phyloP scores from a whole-genome alignment of 2,329 filamentous ascomycete species.

The Colletotrichum filicis region DNA sequence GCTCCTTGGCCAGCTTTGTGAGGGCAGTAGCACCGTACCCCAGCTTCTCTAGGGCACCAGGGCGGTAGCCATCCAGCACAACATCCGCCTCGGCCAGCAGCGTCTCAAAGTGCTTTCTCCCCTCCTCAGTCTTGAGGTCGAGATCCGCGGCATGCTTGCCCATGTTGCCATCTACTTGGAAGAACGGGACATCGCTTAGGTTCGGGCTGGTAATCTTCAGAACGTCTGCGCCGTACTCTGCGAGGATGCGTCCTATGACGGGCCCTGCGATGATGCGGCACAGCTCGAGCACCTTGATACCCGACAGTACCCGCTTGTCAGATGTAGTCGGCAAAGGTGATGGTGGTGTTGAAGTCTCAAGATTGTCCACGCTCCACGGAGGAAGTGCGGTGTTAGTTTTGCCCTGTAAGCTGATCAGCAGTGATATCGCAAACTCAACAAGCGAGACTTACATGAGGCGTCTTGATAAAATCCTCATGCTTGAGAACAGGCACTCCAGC shows the following conservation, averaged over 20 bases:
- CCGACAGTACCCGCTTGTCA: conserved; percentile 55
- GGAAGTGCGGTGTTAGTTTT: conserved; percentile 51
- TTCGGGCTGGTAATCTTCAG: conserved; percentile 76
- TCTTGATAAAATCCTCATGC: conserved; percentile 67
- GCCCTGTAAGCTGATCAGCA: conserved; percentile 53
- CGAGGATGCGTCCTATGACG: conserved; percentile 76
- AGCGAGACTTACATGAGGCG: conserved; percentile 51
- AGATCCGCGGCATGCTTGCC: conserved; percentile 76
- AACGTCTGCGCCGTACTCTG: conserved; percentile 81
- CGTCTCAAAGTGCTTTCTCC: conserved; percentile 65
- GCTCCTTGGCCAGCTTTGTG: conserved; percentile 59
- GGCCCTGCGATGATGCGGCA: conserved; percentile 82
- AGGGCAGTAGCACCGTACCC: conserved; percentile 71
- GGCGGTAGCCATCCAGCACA: conserved; percentile 75
- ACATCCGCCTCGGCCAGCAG: conserved; percentile 73
- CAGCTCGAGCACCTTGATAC: conserved; percentile 79
- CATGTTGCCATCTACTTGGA: conserved; percentile 78
- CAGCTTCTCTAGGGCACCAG: conserved; percentile 70
- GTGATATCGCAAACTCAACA: rapidly evolving
- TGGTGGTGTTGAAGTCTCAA: conserved; percentile 62
- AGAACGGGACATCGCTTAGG: conserved; percentile 77
- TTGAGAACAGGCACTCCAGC: conserved; percentile 70
- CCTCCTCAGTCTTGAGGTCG: conserved; percentile 67
- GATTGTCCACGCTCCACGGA: conserved; percentile 60
- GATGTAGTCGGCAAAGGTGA: conserved; percentile 46